A percentile compares a stretch with the other conserved stretches of the same genome.
These are phyloP conservation scores for Umbelopsis sp. DNA, from an alignment of 371 early-diverging fungal genomes.

Conservation along the genomic window DNA sequence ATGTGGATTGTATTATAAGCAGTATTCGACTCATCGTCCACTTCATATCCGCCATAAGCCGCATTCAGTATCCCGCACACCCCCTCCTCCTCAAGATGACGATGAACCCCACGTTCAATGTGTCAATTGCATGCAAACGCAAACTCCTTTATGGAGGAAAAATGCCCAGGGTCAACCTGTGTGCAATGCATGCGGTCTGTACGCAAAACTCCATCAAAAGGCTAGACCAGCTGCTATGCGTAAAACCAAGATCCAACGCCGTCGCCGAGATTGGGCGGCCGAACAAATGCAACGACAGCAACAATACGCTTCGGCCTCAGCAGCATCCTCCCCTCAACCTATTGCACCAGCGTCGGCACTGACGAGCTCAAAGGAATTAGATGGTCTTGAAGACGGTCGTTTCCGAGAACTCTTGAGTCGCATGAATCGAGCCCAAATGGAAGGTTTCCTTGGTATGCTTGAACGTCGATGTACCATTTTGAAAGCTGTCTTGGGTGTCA, in stretches of 20 bases:
- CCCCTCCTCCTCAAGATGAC: conserved; percentile 23
- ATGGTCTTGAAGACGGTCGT: conserved; percentile 40
- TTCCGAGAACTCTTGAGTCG: conserved; percentile 48
- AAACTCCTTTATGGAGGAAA: conserved; percentile 88
- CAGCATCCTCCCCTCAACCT: conserved; percentile 15
- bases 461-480: conserved; percentile 44
- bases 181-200: conserved; percentile 89
- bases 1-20: conserved; percentile 82
- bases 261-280: conserved; percentile 60
- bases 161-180: conserved; percentile 76
- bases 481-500: conserved; percentile 11
- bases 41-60: conserved; percentile 63
- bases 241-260: conserved; percentile 65
- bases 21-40: conserved; percentile 74
- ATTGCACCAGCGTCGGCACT: conserved; percentile 16
- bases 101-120: conserved; percentile 46
- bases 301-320: not conserved
- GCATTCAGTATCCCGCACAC: conserved; percentile 28
- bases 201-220: conserved; percentile 72
- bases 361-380: conserved; percentile 34
- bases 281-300: conserved; percentile 21
- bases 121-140: conserved; percentile 78
- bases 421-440: conserved; percentile 57
- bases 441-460: conserved; percentile 51
- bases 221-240: conserved; percentile 69